Evolutionary conservation across 2,329 filamentous ascomycete species (phyloP).

Genomic region (Trichoderma polysporum): DNA sequence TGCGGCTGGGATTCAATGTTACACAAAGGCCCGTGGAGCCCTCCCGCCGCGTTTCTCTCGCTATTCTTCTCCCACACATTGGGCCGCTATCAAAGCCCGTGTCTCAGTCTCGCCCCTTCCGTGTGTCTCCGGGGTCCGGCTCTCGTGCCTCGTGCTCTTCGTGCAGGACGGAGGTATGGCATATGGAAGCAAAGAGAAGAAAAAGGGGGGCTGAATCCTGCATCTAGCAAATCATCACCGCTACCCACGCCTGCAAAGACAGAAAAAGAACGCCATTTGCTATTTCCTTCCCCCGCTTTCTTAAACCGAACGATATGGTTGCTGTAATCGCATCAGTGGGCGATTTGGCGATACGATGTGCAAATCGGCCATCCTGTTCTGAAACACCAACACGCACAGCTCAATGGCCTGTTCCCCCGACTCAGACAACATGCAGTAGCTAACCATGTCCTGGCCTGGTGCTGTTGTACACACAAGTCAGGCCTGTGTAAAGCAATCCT

Average conservation of each 20-base stretch:
- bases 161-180: not conserved
- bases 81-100: constrained; percentile 9
- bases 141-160: not conserved
- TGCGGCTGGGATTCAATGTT: constrained; percentile 14
- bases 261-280: not conserved
- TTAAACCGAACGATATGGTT: not conserved
- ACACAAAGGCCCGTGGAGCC: constrained; percentile 2
- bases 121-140: not conserved
- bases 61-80: not conserved
- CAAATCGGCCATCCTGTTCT: not conserved
- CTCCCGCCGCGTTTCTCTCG: not conserved
- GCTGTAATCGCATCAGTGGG: not conserved
- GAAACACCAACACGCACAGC: not conserved
- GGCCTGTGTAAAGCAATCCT: not conserved
- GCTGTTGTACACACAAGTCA: not conserved
- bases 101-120: not conserved
- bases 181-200: not conserved
- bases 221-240: constrained; percentile 1
- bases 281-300: constrained; percentile 8
- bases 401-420: not conserved
- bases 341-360: not conserved
- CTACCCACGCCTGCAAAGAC: constrained; percentile 6
- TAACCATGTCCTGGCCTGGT: not conserved
- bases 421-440: not conserved
- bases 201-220: not conserved